These are phyloP conservation scores for Lactarius sanguifluus DNA, from an alignment of 768 basidiomycete genomes.

Conservation along the genomic window DNA sequence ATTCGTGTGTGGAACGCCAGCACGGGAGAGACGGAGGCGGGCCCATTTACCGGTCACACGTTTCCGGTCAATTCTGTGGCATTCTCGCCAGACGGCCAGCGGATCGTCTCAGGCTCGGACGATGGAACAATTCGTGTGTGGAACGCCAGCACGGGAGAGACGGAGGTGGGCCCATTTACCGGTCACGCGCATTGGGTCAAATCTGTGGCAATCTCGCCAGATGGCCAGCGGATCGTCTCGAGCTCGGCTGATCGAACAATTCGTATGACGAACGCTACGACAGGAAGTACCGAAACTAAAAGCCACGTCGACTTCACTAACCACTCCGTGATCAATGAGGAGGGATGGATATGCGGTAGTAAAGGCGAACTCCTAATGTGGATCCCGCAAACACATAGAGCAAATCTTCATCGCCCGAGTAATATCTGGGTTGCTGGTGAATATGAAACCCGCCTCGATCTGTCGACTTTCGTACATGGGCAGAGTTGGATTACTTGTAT, in stretches of 20 bases:
- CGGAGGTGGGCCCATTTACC: too few relatives aligned
- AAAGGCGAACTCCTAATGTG: neutral
- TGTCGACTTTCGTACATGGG: neutral
- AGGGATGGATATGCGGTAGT: neutral
- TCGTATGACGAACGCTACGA: neutral
- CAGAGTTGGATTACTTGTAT: neutral
- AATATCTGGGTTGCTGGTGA: neutral
- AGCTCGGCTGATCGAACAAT: neutral
- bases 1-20: too few relatives aligned
- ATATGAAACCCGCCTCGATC: neutral
- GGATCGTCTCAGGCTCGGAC: too few relatives aligned
- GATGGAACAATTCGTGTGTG: too few relatives aligned
- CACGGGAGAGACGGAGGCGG: too few relatives aligned
- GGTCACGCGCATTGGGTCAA: too few relatives aligned
- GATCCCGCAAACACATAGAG: neutral
- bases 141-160: too few relatives aligned
- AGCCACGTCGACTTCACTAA: neutral
- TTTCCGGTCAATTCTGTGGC: too few relatives aligned
- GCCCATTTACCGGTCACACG: too few relatives aligned
- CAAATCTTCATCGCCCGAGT: neutral
- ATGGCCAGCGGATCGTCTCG: too few relatives aligned
- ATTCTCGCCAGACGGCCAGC: too few relatives aligned
- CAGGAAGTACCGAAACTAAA: neutral
- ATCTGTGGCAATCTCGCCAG: too few relatives aligned
- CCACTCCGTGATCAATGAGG: neutral